Evolutionary conservation across 805 yeast genomes (phyloP), one percentile per base, ranked within the genome.

Genomic region (Komagataella pastoris): DNA sequence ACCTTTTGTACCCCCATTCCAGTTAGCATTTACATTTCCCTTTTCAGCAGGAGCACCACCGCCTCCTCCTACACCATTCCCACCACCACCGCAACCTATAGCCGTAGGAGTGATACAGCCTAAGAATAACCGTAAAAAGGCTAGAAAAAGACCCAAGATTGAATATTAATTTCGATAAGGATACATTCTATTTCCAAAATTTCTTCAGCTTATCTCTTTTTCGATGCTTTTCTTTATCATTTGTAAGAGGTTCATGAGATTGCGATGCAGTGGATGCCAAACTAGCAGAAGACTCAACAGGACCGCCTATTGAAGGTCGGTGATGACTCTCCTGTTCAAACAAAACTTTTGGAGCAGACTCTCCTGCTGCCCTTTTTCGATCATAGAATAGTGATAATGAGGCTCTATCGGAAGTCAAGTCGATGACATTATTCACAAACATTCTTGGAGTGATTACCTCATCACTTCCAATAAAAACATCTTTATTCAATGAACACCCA

Each of bases 381-480:
- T 73, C 77, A 48, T 69, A 63, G 23, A 60, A 61, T 49, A 80
- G 65, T 24, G 71, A 67, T 53, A 81, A 63, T n/a, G 68, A 68
- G 6, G 59, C 63, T 51, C 80, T 65, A 4, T 65, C 64, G 17
- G 58, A 59, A 1, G 66, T 61, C 19, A 75, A 57, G 50, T 64
- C 63, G 50, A 67, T 67, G 3, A 74, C 61, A 50, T 72, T 65
- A 48, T 67, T 62, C 56, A 74, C 55, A 48, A 70, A 72, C 6
- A 65, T 57, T 1, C 58, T 49, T 4, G 88, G 85, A 7, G 80
- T 79, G 54, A 87, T 67, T 1, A 88, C 65, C 51, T 83, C 80
- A 62, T 86, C 95, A 12, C 90, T 80, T 0, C 98, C 98, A 53
- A 91, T 68, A 54, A 83, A 79, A 17, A 93, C 76, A 54, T 88